Conservation (phyloP, 345 rosid genomes). For the Murraya koenigii region DNA sequence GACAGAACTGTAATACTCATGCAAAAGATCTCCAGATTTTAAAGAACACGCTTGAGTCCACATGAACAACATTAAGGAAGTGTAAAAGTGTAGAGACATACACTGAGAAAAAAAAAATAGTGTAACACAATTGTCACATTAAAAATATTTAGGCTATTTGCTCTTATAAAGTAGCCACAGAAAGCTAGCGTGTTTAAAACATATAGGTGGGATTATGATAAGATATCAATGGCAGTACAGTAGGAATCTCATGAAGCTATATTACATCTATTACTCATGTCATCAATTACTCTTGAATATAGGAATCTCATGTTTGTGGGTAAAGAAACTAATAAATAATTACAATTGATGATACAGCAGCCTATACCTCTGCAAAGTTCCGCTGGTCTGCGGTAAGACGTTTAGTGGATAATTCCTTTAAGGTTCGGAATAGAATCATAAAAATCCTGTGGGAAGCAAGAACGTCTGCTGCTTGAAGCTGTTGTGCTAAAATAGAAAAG, state of each 20-base stretch:
- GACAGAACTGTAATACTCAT: neutral
- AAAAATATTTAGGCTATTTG: neutral
- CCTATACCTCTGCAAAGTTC: slow-evolving; percentile 71
- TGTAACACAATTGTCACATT: too few relatives aligned
- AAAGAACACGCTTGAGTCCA: neutral
- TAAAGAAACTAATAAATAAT: neutral
- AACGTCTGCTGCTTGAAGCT: slow-evolving; percentile 77
- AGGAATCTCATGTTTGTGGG: neutral
- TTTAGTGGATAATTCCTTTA: slow-evolving; percentile 92
- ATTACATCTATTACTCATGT: too few relatives aligned
- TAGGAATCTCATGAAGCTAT: too few relatives aligned
- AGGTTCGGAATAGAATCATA: slow-evolving; percentile 82
- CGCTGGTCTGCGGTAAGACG: slow-evolving; percentile 87
- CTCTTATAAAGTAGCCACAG: neutral
- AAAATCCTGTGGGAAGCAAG: slow-evolving; percentile 88
- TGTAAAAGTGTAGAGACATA: neutral
- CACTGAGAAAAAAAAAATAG: neutral
- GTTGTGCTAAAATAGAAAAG: slow-evolving; percentile 74
- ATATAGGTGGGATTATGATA: neutral
- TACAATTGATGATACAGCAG: slow-evolving; percentile 11
- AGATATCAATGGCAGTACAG: neutral
- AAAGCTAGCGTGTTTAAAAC: too few relatives aligned
- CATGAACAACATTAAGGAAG: neutral
- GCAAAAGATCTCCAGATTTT: neutral
- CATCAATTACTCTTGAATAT: too few relatives aligned